These are phyloP conservation scores for Carex cristatella DNA, from an alignment of 176 grass and related monocot genomes.

Conservation along the genomic window DNA sequence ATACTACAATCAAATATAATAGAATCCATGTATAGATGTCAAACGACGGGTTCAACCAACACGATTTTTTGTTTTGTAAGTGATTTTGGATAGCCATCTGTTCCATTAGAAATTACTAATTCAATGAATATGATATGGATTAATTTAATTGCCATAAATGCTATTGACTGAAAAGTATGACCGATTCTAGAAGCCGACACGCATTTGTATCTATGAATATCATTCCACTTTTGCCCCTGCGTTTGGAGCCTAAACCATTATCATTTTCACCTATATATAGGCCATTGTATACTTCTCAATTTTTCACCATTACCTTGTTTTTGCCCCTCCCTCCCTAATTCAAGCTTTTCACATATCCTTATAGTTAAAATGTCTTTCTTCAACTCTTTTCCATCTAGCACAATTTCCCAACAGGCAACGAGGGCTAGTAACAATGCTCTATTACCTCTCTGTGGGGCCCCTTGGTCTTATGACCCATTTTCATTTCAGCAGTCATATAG, in stretches of 20 bases:
- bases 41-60: neutral
- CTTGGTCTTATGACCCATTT: neutral
- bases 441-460: neutral
- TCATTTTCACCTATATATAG: neutral
- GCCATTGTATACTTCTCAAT: neutral
- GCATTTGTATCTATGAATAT: neutral
- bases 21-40: neutral
- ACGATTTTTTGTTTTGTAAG: neutral
- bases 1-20: neutral
- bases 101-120: neutral
- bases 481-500: neutral
- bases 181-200: neutral
- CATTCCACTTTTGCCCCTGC: neutral
- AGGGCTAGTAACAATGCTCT: neutral
- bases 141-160: conserved; percentile 2
- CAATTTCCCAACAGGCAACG: neutral
- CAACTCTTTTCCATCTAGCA: neutral
- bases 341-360: neutral
- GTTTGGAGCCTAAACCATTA: neutral
- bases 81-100: neutral
- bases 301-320: neutral
- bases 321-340: neutral
- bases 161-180: neutral
- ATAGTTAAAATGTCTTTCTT: neutral
- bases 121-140: neutral